Base-by-base conservation (phyloP, 164 flowering plant species). In the Cinnamomum chago region DNA sequence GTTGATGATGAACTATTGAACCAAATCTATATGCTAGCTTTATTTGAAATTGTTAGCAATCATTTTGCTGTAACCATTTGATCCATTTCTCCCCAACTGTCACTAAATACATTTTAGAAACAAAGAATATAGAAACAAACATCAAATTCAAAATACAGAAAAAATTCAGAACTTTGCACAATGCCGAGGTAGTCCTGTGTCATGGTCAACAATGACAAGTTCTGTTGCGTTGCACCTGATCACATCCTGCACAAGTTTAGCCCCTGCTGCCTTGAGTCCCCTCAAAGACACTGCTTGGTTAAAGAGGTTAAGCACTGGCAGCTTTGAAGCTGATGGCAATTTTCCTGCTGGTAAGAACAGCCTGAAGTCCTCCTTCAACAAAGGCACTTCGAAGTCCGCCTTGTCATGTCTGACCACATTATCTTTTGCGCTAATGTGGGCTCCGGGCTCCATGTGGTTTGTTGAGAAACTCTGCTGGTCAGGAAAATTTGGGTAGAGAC, bases 381-480 rank as follows among this genome's bases (percentile, higher is more conserved):
- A 74, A 22, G 97, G 99, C 68, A 93, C 98, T 83, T 92, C 97
- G 62, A 92, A 95, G 73, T 95, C 99, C 0, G 73, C 3, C 82
- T 89, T 93, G 80, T 88, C 81, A 51, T 95, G 98, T 76, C 58
- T 83, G 9, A 93, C 86, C 2, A 90, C 88, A 27, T 93, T 95
- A 75, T 91, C 94, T 51, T 92, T 93, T 0, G 99, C 97, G 35
- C 89, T 85, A 25, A 95, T 92, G 70, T 95, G 99, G 18, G 98
- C 97, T 23, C 99, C 98, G 0, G 98, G 97, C 72, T 95, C 99
- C 98, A 95, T 93, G 78, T 95, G 99, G 70, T 95, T 95, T 0
- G 99, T 95, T 13, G 98, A 95, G 75, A 95, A 93, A 85, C 99
- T 95, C 12, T 85, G 82, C 74, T 95, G 99, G 72, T 87, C 80